Evolutionary conservation across 2,329 filamentous ascomycete genomes (phyloP).

Genomic region (Pseudogymnoascus sp.): DNA sequence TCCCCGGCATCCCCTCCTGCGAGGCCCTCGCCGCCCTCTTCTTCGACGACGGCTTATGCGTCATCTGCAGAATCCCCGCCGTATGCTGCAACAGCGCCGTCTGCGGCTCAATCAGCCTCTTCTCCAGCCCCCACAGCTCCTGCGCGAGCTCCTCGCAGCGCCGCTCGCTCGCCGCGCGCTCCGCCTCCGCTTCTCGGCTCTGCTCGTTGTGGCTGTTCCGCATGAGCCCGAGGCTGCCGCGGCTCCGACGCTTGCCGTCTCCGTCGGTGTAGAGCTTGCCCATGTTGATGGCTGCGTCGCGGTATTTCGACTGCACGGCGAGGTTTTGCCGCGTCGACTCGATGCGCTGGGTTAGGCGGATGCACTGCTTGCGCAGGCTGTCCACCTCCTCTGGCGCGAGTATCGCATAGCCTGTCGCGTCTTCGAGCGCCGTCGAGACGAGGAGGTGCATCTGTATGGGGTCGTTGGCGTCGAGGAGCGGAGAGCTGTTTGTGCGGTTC

Average conservation of each 20-base stretch:
- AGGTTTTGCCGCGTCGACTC: slow-evolving; percentile 76
- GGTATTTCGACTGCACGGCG: slow-evolving; percentile 83
- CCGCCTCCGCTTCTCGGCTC: slow-evolving; percentile 55
- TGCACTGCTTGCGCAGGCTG: slow-evolving; percentile 77
- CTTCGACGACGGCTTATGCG: slow-evolving; percentile 61
- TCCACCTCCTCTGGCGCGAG: slow-evolving; percentile 89
- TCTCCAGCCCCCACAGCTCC: slow-evolving; percentile 73
- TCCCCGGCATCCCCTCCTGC: slow-evolving; percentile 53
- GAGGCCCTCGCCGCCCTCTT: slow-evolving; percentile 34
- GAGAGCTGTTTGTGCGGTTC: slow-evolving; percentile 45
- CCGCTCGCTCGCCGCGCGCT: slow-evolving; percentile 63
- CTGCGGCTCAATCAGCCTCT: slow-evolving; percentile 65
- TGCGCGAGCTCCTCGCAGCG: slow-evolving; percentile 79
- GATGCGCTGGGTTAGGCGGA: slow-evolving; percentile 63
- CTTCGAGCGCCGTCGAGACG: slow-evolving; percentile 84
- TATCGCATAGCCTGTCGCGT: slow-evolving; percentile 78
- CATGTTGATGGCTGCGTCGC: slow-evolving; percentile 84
- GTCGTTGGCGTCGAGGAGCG: slow-evolving; percentile 55
- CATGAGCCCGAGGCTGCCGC: slow-evolving; percentile 39
- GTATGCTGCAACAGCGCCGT: slow-evolving; percentile 78
- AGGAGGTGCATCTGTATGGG: slow-evolving; percentile 81
- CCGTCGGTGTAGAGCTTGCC: slow-evolving; percentile 63
- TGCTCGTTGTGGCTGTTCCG: slow-evolving; percentile 31
- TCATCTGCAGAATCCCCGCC: slow-evolving; percentile 82
- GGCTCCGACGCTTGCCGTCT: slow-evolving; percentile 41